Conservation (phyloP, 176 grass and related monocot genomes). For the Triticum aestivum region DNA sequence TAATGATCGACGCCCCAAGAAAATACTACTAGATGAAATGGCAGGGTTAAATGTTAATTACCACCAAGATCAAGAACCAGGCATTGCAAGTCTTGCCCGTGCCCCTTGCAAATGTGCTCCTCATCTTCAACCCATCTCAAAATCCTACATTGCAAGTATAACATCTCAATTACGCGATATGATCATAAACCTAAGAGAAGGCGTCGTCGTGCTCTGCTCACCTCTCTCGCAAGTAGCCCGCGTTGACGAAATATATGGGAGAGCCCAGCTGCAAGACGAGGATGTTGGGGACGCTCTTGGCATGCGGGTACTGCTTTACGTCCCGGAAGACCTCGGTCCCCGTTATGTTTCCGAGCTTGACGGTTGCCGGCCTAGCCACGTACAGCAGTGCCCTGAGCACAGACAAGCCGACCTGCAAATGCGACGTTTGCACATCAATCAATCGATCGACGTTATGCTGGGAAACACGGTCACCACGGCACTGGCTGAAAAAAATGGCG, state of each 20-base stretch:
- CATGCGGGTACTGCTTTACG: slow-evolving; percentile 60
- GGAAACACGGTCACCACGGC: neutral
- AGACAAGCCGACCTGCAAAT: slow-evolving; percentile 65
- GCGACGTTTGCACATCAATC: slow-evolving; percentile 1
- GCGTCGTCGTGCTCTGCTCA: slow-evolving; percentile 7
- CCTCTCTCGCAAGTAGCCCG: slow-evolving; percentile 84
- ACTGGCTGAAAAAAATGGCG: neutral
- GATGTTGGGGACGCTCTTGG: slow-evolving; percentile 41
- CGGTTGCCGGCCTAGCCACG: slow-evolving; percentile 70
- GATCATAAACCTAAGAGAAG: neutral
- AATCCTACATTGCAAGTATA: slow-evolving; percentile 43
- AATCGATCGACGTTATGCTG: neutral
- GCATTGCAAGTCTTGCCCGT: slow-evolving; percentile 59
- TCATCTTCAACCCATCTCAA: slow-evolving; percentile 89
- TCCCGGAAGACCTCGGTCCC: slow-evolving; percentile 71
- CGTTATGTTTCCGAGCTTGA: slow-evolving; percentile 71
- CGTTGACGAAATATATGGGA: slow-evolving; percentile 75
- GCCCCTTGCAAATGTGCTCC: slow-evolving; percentile 31
- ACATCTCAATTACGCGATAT: neutral
- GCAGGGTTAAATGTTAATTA: slow-evolving; percentile 14
- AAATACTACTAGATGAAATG: slow-evolving; percentile 1
- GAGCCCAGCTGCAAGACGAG: slow-evolving; percentile 75
- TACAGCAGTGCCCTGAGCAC: slow-evolving; percentile 71
- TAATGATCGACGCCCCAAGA: neutral
- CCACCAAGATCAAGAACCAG: slow-evolving; percentile 73